These are phyloP conservation scores for Aspergillus quadrilineatus DNA, from an alignment of 2,329 filamentous ascomycete genomes.

Conservation along the genomic window DNA sequence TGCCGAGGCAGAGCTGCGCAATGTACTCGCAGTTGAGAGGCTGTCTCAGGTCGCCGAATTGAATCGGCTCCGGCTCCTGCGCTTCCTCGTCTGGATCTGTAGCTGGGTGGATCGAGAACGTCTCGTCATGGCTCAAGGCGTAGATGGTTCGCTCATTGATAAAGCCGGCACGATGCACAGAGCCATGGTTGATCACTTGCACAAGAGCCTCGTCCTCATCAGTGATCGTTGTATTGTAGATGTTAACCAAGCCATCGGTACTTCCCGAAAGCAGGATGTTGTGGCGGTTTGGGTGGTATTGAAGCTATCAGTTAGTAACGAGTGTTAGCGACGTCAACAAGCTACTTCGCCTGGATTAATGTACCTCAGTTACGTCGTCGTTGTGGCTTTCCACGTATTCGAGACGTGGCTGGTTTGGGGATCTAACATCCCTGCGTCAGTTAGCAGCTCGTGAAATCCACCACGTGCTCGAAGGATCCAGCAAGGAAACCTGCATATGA, in stretches of 20 bases:
- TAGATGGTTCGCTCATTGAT: slow-evolving; percentile 54
- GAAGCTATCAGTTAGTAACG: slow-evolving; percentile 34
- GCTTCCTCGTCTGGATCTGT: slow-evolving; percentile 51
- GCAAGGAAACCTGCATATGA: background rate
- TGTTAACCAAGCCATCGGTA: slow-evolving; percentile 62
- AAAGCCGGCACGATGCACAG: slow-evolving; percentile 63
- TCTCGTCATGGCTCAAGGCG: slow-evolving; percentile 62
- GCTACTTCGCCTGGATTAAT: slow-evolving; percentile 13
- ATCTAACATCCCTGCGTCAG: slow-evolving; percentile 45
- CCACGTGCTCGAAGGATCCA: background rate
- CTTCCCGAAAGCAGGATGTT: slow-evolving; percentile 59
- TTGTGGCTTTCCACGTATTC: slow-evolving; percentile 51
- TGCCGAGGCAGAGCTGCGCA: slow-evolving; percentile 51
- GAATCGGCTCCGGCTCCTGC: slow-evolving; percentile 44
- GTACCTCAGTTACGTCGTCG: slow-evolving; percentile 60
- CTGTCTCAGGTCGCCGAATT: slow-evolving; percentile 58
- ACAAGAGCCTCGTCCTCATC: slow-evolving; percentile 63
- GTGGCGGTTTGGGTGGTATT: slow-evolving; percentile 53
- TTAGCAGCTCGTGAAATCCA: slow-evolving; percentile 25
- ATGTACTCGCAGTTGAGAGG: slow-evolving; percentile 59
- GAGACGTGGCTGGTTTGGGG: slow-evolving; percentile 33
- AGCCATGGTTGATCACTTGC: slow-evolving; percentile 63
- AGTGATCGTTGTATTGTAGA: slow-evolving; percentile 58
- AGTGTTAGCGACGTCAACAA: background rate
- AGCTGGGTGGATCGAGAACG: slow-evolving; percentile 58